These are phyloP conservation scores for Mesembryanthemum crystallinum DNA, from an alignment of 148 eudicot genomes.

Conservation along the genomic window DNA sequence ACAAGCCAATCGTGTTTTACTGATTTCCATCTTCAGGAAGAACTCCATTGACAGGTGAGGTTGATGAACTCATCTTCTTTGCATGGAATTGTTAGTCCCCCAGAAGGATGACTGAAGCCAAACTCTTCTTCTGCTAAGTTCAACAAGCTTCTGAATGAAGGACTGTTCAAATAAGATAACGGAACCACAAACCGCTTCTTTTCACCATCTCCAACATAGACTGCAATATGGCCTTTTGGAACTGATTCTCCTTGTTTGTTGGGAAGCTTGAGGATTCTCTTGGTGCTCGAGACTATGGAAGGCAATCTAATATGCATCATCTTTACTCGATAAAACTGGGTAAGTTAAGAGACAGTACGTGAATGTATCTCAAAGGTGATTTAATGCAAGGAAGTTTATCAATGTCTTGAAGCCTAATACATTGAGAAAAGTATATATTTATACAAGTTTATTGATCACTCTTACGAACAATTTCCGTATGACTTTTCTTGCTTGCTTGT, in stretches of 20 bases:
- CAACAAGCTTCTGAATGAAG: constrained; percentile 37
- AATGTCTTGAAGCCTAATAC: no score
- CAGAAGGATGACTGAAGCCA: constrained; percentile 48
- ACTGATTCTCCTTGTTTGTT: constrained; percentile 14
- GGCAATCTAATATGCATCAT: background rate
- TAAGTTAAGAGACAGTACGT: background rate
- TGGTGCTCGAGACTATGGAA: constrained; percentile 24
- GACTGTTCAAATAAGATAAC: constrained; percentile 36
- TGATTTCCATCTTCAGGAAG: no score
- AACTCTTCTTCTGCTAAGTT: constrained; percentile 43
- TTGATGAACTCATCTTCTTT: constrained; percentile 34
- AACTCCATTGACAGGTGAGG: constrained; percentile 13
- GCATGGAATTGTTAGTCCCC: constrained; percentile 53
- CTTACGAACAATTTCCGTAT: no score
- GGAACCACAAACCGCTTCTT: constrained; percentile 39
- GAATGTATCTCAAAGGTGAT: constrained; percentile 9
- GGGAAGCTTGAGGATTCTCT: constrained; percentile 20
- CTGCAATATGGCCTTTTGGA: constrained; percentile 40
- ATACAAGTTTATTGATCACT: no score
- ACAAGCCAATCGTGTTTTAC: no score
- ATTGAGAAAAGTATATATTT: no score
- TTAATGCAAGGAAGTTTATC: constrained; percentile 22
- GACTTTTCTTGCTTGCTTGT: no score
- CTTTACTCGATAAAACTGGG: background rate
- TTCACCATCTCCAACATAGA: constrained; percentile 39